These are phyloP conservation scores for Mycosarcoma maydis DNA, from an alignment of 1,284 basidiomycete species.

Conservation along the genomic window DNA sequence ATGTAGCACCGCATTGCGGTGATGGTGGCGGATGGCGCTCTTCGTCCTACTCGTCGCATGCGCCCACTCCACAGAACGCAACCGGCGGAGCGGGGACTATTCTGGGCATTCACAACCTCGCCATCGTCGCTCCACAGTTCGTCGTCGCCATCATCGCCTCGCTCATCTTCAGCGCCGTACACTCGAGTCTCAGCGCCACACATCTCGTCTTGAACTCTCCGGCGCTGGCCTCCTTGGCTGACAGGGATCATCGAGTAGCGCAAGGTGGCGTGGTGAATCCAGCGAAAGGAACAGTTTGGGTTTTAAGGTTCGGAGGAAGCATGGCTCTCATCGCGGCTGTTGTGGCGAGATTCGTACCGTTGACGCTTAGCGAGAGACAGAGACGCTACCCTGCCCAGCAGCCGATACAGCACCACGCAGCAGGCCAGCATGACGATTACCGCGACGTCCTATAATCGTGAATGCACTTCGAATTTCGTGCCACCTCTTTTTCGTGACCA, in stretches of 20 bases:
- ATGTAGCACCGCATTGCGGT: neutral
- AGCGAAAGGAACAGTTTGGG: constrained; percentile 78
- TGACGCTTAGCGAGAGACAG: constrained; percentile 47
- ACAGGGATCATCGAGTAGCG: too few relatives aligned
- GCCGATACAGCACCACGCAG: too few relatives aligned
- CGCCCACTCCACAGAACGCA: constrained; percentile 64
- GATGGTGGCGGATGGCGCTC: neutral
- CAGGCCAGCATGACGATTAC: too few relatives aligned
- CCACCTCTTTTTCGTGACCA: too few relatives aligned
- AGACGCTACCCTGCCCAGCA: too few relatives aligned
- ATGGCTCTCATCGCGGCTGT: constrained; percentile 62
- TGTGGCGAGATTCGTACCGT: constrained; percentile 48
- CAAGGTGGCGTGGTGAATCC: constrained; percentile 6
- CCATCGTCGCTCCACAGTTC: constrained; percentile 67
- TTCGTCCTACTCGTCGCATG: neutral
- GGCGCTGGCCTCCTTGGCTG: too few relatives aligned
- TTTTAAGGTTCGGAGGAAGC: constrained; percentile 87
- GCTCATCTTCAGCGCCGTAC: constrained; percentile 77
- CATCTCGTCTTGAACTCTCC: constrained; percentile 30
- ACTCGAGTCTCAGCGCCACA: neutral
- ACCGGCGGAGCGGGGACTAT: constrained; percentile 81
- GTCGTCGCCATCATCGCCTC: constrained; percentile 83
- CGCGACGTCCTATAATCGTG: too few relatives aligned
- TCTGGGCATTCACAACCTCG: constrained; percentile 92
- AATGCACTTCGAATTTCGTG: too few relatives aligned